Conservation (phyloP, 176 grass and related monocot genomes). For the Miscanthus lutarioriparius region DNA sequence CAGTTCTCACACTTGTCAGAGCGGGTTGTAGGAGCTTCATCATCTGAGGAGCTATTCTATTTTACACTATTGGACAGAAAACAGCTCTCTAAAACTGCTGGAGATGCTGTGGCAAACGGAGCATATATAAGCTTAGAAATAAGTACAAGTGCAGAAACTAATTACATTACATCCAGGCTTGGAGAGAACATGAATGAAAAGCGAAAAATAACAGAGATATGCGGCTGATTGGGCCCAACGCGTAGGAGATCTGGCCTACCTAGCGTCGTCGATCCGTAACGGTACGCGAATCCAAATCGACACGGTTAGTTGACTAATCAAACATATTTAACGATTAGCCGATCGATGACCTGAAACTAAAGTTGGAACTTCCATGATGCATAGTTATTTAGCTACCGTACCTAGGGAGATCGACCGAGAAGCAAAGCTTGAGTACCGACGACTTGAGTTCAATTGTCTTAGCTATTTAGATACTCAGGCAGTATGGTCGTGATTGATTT, state of each 20-base stretch:
- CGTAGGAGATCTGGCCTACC: conserved; percentile 14
- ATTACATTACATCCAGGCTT: not conserved
- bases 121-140: too few relatives aligned
- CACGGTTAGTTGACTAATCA: conserved; percentile 13
- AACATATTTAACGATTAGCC: not conserved
- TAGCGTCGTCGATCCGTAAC: not conserved
- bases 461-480: not conserved
- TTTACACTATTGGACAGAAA: too few relatives aligned
- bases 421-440: not conserved
- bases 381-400: too few relatives aligned
- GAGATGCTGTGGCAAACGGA: too few relatives aligned
- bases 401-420: not conserved
- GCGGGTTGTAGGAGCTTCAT: too few relatives aligned
- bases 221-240: conserved; percentile 1
- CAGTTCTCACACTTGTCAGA: too few relatives aligned
- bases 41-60: too few relatives aligned
- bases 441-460: not conserved
- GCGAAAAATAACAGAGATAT: not conserved
- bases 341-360: not conserved
- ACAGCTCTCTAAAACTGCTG: too few relatives aligned
- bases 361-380: not conserved
- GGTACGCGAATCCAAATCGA: not conserved
- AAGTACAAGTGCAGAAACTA: not conserved
- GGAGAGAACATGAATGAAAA: not conserved
- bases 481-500: not conserved